Percentiles rank a stretch among this genome's conserved stretches.
Evolutionary conservation across 2,329 filamentous ascomycete species (phyloP).

Genomic region (Albophoma yamanashiensis): DNA sequence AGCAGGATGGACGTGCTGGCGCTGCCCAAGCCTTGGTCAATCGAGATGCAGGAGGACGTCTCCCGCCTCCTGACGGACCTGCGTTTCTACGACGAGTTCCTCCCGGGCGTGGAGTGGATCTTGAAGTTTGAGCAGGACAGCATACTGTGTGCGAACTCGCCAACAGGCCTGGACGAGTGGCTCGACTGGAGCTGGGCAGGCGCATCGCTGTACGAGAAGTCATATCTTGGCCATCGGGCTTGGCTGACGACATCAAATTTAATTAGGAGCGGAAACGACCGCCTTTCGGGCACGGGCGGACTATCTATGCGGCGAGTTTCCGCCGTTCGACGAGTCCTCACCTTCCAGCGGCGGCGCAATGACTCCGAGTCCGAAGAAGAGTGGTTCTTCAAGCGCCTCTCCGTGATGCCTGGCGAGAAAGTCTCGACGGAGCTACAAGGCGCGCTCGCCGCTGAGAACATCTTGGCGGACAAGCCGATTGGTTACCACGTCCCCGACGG

Average conservation of each 20-base stretch:
- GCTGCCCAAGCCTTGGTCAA: conserved; percentile 35
- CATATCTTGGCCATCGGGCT: not conserved
- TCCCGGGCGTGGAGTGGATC: conserved; percentile 41
- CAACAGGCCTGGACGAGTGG: conserved; percentile 41
- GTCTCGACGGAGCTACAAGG: conserved; percentile 31
- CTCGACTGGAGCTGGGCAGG: conserved; percentile 44
- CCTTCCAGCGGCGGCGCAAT: conserved; percentile 38
- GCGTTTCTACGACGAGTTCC: conserved; percentile 40
- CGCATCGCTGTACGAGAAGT: conserved; percentile 28
- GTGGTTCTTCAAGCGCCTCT: conserved; percentile 41
- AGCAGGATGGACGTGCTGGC: conserved; percentile 41
- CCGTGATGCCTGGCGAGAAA: conserved; percentile 33
- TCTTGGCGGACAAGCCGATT: conserved; percentile 39
- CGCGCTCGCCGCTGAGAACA: conserved; percentile 37
- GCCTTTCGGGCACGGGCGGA: conserved; percentile 41
- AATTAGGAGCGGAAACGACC: conserved; percentile 25
- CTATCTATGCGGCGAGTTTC: conserved; percentile 42
- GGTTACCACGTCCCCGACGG: conserved; percentile 41
- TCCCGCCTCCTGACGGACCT: conserved; percentile 36
- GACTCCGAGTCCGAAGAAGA: conserved; percentile 41
- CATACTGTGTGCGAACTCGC: conserved; percentile 43
- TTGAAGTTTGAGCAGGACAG: conserved; percentile 45
- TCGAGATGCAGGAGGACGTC: conserved; percentile 35
- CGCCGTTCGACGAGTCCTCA: conserved; percentile 35
- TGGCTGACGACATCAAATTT: not conserved